Evolutionary conservation across 768 basidiomycete genomes (phyloP), one percentile per base, ranked within the genome.

Genomic region (Lactarius hatsudake): DNA sequence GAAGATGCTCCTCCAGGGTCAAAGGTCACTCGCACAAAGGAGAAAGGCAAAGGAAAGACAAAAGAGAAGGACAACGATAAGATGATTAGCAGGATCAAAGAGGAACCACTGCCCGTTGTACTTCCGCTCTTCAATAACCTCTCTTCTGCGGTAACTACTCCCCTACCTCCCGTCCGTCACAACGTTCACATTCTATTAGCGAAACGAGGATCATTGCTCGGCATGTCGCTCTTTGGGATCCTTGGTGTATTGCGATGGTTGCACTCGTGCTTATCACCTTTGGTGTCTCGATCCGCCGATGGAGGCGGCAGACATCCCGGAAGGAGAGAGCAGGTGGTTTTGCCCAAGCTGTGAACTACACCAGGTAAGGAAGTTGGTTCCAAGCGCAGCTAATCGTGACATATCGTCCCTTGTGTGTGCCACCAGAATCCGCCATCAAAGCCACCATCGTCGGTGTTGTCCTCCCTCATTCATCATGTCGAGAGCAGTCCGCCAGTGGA

Each of bases 221-320:
- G 85, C 91, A 20, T 94, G 91, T 76, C 87, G 88, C 72, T 92
- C 89, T 13, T 73, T 82, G 71, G 96, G 96, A 58, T 86, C 90
- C 54, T 83, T 98, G 68, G 86, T 99, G 23, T 98, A 97, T 76
- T 99, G 97, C 77, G 97, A 98, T 76, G 95, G 96, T 23, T 99
- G 97, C 76, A 93, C 96, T 42, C 81, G 90, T 70, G 94, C 95
- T 8, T 99, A 97, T 77, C 97, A 99, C 78, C 87, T 98, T 67
- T 89, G 91, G 85, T 99, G 97, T 77, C 83, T 99, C 71, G 91
- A 99, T 76, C 97, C 97, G 62, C 97, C 97, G 26, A 85, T 98
- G 81, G 92, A 95, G 69, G 81, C 87, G 59, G 83, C 90, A 68
- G 94, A 97, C 76, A 86, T 97, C 55, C 90, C 91, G 15, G 91